Conservation (phyloP, 495 filamentous ascomycete genomes). For the Geoglossum glabrum region DNA sequence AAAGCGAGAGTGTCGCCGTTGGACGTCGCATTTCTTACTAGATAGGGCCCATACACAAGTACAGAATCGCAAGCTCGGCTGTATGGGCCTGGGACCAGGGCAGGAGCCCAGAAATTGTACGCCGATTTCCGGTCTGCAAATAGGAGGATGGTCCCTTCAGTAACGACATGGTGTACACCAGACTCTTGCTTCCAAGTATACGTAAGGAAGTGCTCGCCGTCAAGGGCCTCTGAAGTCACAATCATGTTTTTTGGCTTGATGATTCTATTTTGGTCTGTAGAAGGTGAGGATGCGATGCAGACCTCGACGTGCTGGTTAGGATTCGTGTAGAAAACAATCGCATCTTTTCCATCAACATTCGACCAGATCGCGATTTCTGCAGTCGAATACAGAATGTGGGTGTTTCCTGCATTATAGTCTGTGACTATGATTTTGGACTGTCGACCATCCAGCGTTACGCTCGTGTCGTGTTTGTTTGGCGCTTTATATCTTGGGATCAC, state of each 20-base stretch:
- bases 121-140: neutral
- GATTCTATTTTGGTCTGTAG: neutral
- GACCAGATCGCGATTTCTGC: neutral
- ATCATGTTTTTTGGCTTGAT: neutral
- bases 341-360: neutral
- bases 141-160: neutral
- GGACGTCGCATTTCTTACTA: neutral
- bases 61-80: neutral
- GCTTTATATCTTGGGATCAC: neutral
- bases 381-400: neutral
- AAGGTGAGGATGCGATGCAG: neutral
- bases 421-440: slow-evolving; percentile 1
- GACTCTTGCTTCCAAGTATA: slow-evolving; percentile 1
- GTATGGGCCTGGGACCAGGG: neutral
- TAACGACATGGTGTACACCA: neutral
- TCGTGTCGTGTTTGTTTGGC: neutral
- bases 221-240: neutral
- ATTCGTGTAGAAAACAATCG: slow-evolving; percentile 1
- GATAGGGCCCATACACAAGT: neutral
- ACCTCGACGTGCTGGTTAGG: neutral
- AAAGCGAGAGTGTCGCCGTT: neutral
- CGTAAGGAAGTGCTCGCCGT: neutral
- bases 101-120: neutral
- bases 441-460: neutral
- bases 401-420: neutral